Evolutionary conservation across 139 green algal genomes (phyloP), one percentile per base, ranked within the genome.

Genomic region (Limnomonas spitsbergensis): DNA sequence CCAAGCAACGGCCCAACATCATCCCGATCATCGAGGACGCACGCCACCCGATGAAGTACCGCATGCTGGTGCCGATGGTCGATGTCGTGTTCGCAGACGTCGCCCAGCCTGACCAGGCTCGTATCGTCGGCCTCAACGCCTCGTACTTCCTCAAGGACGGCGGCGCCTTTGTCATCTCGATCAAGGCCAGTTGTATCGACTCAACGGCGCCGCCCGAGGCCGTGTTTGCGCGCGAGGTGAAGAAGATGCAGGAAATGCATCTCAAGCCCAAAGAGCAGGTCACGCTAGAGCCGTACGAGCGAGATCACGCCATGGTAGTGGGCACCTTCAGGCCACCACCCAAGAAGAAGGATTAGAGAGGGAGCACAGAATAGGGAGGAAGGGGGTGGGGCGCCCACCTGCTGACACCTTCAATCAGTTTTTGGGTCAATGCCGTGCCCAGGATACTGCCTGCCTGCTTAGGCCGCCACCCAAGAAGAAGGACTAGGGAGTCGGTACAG

Each of bases 1-100:
- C 96, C 40, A 99, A 99, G 93, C 97, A 99, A 90, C 89, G 96
- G 35, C 96, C 96, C 36, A 99, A 99, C 89, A 86, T 99, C 24
- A 95, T 99, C 77, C 96, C 96, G 70, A 99, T 99, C 88, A 99
- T 99, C 77, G 96, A 99, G 89, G 96, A 99, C 73, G 96, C 96
- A 0, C 89, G 96, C 31, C 94, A 99, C 87, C 96, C 96, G 0
- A 84, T 93, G 73, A 98, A 97, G 88, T 99, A 99, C 90, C 91
- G 96, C 83, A 99, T 99, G 96, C 92, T 99, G 61, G 93, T 99
- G 75, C 95, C 94, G 73, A 99, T 99, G 96, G 96, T 99, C 42
- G 96, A 99, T 77, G 91, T 96, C 4, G 89, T 99, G 47, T 99
- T 99, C 81, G 96, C 96, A 6, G 96, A 99, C 78, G 96, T 99